Percentiles rank a stretch among this genome's conserved stretches.
Conservation (phyloP, 305 asterid genomes). For the Fraxinus dipetala region DNA sequence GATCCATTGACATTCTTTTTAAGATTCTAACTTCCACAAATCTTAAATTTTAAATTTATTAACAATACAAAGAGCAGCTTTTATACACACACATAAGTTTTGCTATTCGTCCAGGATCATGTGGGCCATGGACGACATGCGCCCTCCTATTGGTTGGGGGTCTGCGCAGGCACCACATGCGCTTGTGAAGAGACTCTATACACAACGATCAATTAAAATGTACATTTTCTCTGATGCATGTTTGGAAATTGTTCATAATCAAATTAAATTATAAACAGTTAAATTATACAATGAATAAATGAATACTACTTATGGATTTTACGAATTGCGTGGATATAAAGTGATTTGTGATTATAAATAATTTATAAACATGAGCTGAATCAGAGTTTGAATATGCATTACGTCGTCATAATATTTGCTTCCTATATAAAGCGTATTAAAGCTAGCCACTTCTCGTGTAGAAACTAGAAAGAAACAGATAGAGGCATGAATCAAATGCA, state of each 20-base stretch:
- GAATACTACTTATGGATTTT: too few relatives aligned
- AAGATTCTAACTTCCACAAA: slow-evolving; percentile 18
- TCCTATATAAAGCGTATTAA: neutral
- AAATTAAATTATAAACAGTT: too few relatives aligned
- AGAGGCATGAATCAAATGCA: too few relatives aligned
- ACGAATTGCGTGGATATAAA: neutral
- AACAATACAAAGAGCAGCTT: neutral
- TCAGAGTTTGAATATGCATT: neutral
- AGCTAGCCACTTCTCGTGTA: too few relatives aligned
- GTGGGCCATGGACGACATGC: too few relatives aligned
- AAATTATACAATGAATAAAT: neutral
- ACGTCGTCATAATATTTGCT: neutral
- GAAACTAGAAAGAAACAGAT: too few relatives aligned
- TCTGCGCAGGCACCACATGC: too few relatives aligned
- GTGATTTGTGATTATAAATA: too few relatives aligned
- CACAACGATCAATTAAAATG: neutral
- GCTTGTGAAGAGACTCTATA: too few relatives aligned
- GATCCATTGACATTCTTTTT: slow-evolving; percentile 23
- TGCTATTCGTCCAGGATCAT: too few relatives aligned
- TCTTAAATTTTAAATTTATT: neutral
- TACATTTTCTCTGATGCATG: neutral
- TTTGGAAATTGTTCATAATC: neutral
- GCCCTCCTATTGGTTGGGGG: too few relatives aligned
- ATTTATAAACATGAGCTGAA: too few relatives aligned
- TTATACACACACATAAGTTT: neutral